Evolutionary conservation across 2,329 filamentous ascomycete genomes (phyloP).

Genomic region (Beauveria bassiana): DNA sequence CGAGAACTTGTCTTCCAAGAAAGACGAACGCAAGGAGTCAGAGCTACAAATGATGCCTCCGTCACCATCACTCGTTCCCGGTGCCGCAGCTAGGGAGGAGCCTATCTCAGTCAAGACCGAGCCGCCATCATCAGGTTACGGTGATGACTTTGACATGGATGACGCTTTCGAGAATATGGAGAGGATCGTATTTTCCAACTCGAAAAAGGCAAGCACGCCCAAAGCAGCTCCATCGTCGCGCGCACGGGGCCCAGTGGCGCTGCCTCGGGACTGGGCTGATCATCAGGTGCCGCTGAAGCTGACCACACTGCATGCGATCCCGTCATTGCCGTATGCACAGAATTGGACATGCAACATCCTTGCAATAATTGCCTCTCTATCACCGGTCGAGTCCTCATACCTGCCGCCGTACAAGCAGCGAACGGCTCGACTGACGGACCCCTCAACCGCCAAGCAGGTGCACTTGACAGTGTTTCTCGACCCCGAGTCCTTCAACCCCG

Average conservation of each 20-base stretch:
- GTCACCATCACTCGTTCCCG: not conserved
- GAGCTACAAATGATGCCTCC: not conserved
- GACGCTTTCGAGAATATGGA: slow-evolving; percentile 33
- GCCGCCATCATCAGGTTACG: not conserved
- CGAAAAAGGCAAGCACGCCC: slow-evolving; percentile 13
- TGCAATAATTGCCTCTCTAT: slow-evolving; percentile 40
- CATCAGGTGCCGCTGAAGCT: slow-evolving; percentile 40
- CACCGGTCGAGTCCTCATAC: slow-evolving; percentile 39
- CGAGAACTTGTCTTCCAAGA: not conserved
- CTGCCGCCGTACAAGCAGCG: slow-evolving; percentile 44
- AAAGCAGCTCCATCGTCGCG: slow-evolving; percentile 6
- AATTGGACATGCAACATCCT: slow-evolving; percentile 52
- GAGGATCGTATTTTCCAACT: slow-evolving; percentile 22
- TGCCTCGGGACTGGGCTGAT: slow-evolving; percentile 35
- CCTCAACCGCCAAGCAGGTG: slow-evolving; percentile 44
- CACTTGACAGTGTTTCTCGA: slow-evolving; percentile 48
- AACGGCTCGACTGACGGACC: slow-evolving; percentile 43
- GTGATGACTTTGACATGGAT: slow-evolving; percentile 18
- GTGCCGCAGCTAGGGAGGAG: not conserved
- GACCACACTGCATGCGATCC: slow-evolving; percentile 41
- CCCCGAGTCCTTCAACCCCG: slow-evolving; percentile 38
- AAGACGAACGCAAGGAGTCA: not conserved
- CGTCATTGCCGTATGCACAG: slow-evolving; percentile 46
- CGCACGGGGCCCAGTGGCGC: slow-evolving; percentile 22
- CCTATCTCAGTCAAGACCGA: not conserved